These are phyloP conservation scores for Wallemia ichthyophaga DNA, from an alignment of 1,284 basidiomycete genomes.

Conservation along the genomic window DNA sequence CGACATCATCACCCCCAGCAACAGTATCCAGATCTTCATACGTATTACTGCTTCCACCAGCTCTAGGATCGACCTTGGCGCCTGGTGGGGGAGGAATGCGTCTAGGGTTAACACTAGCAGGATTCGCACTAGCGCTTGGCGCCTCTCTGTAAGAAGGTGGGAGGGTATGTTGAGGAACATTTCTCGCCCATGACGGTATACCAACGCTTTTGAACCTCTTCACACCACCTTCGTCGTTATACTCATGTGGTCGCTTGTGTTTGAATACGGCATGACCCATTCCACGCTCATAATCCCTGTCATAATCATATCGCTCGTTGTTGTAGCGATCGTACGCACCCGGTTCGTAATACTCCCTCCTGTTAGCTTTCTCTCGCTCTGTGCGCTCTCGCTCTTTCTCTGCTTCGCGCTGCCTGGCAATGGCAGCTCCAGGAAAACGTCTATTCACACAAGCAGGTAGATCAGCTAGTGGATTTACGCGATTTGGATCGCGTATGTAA, in stretches of 20 bases:
- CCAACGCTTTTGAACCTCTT: slow-evolving; percentile 1
- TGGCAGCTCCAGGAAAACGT: background rate
- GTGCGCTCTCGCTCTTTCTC: slow-evolving; percentile 1
- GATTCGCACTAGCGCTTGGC: background rate
- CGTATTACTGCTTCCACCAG: background rate
- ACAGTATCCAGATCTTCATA: background rate
- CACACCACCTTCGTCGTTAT: background rate
- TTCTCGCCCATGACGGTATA: slow-evolving; percentile 3
- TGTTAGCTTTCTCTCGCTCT: too few relatives aligned
- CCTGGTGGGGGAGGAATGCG: background rate
- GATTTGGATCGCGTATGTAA: slow-evolving; percentile 7
- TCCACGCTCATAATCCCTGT: too few relatives aligned
- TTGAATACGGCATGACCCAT: background rate
- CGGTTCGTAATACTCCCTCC: background rate
- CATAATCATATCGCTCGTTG: too few relatives aligned
- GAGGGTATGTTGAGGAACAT: background rate
- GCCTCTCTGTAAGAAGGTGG: background rate
- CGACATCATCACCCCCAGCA: background rate
- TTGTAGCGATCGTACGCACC: too few relatives aligned
- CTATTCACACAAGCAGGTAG: background rate
- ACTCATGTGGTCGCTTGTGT: background rate
- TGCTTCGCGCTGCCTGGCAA: too few relatives aligned
- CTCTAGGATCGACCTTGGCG: background rate
- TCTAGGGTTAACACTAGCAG: too few relatives aligned
- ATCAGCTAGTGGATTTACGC: slow-evolving; percentile 5